Evolutionary conservation across 306 rosid genomes (phyloP).

Genomic region (Acmispon strigosus): DNA sequence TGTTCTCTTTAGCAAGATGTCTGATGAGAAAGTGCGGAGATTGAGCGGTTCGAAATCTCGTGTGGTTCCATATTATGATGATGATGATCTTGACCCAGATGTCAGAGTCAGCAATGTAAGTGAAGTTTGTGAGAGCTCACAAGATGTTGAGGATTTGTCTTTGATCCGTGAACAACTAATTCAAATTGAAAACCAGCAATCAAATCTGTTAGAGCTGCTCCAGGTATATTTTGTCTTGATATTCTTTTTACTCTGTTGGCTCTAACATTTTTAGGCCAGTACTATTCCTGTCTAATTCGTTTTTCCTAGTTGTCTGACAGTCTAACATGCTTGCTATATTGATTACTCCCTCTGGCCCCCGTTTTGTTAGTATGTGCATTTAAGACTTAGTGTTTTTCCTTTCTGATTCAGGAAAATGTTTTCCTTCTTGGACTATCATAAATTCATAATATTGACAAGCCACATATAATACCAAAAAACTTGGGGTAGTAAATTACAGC

Average conservation of each 20-base stretch:
- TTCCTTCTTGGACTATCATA: background rate
- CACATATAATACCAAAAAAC: constrained; percentile 1
- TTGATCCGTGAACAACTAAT: constrained; percentile 82
- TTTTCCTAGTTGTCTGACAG: background rate
- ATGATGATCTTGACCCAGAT: constrained; percentile 27
- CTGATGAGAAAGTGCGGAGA: constrained; percentile 53
- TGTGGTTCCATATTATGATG: constrained; percentile 63
- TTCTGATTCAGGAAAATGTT: background rate
- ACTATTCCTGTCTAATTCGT: background rate
- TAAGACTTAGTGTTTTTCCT: no score
- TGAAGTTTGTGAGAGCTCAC: constrained; percentile 53
- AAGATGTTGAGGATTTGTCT: constrained; percentile 74
- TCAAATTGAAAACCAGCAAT: constrained; percentile 96
- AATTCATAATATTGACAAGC: background rate
- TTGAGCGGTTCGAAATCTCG: constrained; percentile 53
- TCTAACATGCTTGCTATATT: background rate
- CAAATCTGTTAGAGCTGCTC: constrained; percentile 70
- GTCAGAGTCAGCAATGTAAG: constrained; percentile 25
- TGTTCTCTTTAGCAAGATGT: constrained; percentile 39
- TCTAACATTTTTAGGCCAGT: background rate
- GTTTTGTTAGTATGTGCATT: background rate
- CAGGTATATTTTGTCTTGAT: constrained; percentile 51
- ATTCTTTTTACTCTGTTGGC: background rate
- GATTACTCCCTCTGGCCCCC: background rate
- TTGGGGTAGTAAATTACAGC: background rate